Base-by-base conservation (phyloP, 257 asterid species). In the Primulina tabacum region DNA sequence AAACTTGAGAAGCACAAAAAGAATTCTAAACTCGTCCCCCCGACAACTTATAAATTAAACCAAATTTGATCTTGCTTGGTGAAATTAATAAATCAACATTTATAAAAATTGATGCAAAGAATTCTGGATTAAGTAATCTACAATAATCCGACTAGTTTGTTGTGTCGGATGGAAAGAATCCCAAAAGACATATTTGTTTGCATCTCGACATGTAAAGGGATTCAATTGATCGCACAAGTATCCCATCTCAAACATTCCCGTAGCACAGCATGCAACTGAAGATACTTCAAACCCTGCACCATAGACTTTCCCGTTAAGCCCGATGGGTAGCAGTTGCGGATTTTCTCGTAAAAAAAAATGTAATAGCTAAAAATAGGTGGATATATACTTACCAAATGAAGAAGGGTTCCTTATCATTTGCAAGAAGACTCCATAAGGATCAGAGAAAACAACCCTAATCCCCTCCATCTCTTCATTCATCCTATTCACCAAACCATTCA, bases 231-330 rank as follows among this genome's bases (percentile, higher is more conserved):
- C 90, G 47, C 98, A 92, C 18, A 83, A 1, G 29, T 88, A 92
- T 57, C 96, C 95, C 98, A 92, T 86, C 81, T 92, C 98, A 67
- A 87, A 90, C 91, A 88, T 79, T 57, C 98, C 97, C 2, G 95
- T 68, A 0, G 93, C 90, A 75, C 98, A 92, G 32, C 98, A 92
- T 52, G 97, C 98, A 7, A 84, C 76, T 11, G 84, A 72, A 55
- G 96, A 70, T 38, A 75, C 90, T 14, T 92, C 94, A 68, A 87
- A 87, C 11, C 98, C 98, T 90, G 38, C 10, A 32, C 34, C 34
- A 32, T 2, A 2, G 6, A 32, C 34, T 30, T 30, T 5, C 4
- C 6, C 5, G 6, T 30, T 2, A 30, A 30, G 6, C 5, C 6
- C 34, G 34, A 32, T 4, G 34, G 34, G 6, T 32, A 32, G 34